Base-by-base conservation (phyloP, 106 monocot genomes). In the Platanthera zijinensis region DNA sequence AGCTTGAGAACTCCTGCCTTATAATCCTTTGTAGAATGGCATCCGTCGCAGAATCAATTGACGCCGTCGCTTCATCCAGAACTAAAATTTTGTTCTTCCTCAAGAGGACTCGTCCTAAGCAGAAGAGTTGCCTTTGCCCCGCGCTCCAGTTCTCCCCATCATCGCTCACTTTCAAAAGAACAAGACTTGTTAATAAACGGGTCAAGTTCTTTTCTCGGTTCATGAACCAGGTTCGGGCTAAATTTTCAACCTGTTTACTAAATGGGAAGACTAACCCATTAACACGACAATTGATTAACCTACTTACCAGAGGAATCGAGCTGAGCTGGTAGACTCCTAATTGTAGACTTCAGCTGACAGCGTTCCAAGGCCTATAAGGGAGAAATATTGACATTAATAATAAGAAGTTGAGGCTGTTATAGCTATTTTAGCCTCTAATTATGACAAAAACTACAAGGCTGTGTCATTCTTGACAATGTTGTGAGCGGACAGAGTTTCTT, bases 51-150 rank as follows among this genome's bases (percentile, higher is more conserved):
- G 94, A 83, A 53, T 94, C 94, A 66, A 91, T 85, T 3, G 94
- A 94, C 10, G 94, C 94, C 3, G 94, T 94, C 48, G 94, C 94
- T 78, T 94, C 94, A 69, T 94, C 90, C 7, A 90, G 64, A 71
- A 94, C 90, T 9, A 94, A 80, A 70, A 94, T 87, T 74, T 57
- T 94, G 84, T 87, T 94, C 82, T 70, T 90, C 6, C 76, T 64
- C 0, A 94, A 80, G 51, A 90, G 85, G 49, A 87, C 88, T 10
- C 89, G 79, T 4, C 90, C 94, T 9, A 94, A 82, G 61, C 94
- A 94, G 75, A 94, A 87, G 67, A 94, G 87, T 28, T 94, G 94
- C 2, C 89, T 79, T 54, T 94, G 90, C 8, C 94, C 94, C 6
- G 75, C 87, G 30, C 94, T 94, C 89, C 89, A 94, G 67, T 90